Evolutionary conservation across 805 yeast genomes (phyloP).

Genomic region (Trichomonascus vanleenenianus): DNA sequence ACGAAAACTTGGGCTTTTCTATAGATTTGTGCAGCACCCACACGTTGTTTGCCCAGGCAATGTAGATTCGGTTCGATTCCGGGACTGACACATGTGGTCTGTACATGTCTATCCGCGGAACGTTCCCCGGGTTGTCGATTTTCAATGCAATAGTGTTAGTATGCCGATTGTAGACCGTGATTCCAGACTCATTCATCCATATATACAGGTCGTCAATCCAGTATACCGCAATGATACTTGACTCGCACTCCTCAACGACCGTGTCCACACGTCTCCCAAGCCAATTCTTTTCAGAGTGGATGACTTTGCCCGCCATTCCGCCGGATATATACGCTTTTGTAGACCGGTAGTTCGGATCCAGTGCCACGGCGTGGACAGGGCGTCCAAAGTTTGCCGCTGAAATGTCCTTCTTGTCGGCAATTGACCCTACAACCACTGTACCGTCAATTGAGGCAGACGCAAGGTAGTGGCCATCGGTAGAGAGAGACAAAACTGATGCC

Average conservation of each 20-base stretch:
- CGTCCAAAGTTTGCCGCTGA: slow-evolving; percentile 75
- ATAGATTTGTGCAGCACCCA: slow-evolving; percentile 56
- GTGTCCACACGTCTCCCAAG: slow-evolving; percentile 72
- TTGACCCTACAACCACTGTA: slow-evolving; percentile 73
- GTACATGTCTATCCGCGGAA: slow-evolving; percentile 65
- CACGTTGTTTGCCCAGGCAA: slow-evolving; percentile 78
- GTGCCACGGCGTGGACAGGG: slow-evolving; percentile 80
- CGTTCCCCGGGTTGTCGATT: slow-evolving; percentile 48
- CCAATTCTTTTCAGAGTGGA: slow-evolving; percentile 77
- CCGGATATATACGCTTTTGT: slow-evolving; percentile 72
- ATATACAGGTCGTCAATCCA: slow-evolving; percentile 57
- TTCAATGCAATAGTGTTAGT: slow-evolving; percentile 42
- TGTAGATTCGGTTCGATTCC: slow-evolving; percentile 55
- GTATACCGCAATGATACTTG: slow-evolving; percentile 56
- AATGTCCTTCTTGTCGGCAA: slow-evolving; percentile 53
- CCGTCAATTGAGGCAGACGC: slow-evolving; percentile 95
- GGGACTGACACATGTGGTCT: slow-evolving; percentile 71
- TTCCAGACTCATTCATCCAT: slow-evolving; percentile 83
- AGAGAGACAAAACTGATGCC: slow-evolving; percentile 70
- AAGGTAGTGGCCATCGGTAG: slow-evolving; percentile 64
- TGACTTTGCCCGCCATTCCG: slow-evolving; percentile 80
- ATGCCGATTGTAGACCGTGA: slow-evolving; percentile 54
- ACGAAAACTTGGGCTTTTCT: slow-evolving; percentile 13
- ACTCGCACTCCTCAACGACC: slow-evolving; percentile 43
- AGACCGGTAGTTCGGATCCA: slow-evolving; percentile 60